Percentiles rank a stretch among this genome's conserved stretches.
These are phyloP conservation scores for Prunus salicina DNA, from an alignment of 306 rosid species.

Conservation along the genomic window DNA sequence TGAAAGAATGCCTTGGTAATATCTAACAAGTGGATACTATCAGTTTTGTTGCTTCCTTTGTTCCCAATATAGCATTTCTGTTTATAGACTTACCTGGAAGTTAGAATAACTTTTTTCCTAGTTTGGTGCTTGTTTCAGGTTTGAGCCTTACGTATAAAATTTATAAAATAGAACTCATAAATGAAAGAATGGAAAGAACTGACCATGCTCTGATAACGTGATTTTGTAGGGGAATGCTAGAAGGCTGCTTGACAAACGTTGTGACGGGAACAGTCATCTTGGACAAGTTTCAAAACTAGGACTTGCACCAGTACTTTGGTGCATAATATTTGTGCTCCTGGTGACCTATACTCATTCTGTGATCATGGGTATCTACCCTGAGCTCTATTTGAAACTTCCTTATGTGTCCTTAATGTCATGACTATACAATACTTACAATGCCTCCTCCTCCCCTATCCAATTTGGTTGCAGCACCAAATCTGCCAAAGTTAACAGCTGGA, in stretches of 20 bases:
- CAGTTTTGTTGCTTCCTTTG: not conserved
- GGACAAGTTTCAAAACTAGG: slow-evolving; percentile 79
- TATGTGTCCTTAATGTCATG: slow-evolving; percentile 7
- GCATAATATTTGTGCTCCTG: slow-evolving; percentile 69
- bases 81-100: not conserved
- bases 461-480: slow-evolving; percentile 53
- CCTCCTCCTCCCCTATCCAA: slow-evolving; percentile 8
- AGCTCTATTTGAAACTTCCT: slow-evolving; percentile 25
- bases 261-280: slow-evolving; percentile 69
- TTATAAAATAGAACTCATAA: not conserved
- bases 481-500: slow-evolving; percentile 78
- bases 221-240: slow-evolving; percentile 83
- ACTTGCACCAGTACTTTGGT: slow-evolving; percentile 92
- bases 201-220: slow-evolving; percentile 1
- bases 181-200: not conserved
- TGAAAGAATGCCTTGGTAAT: not conserved
- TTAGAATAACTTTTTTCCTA: not conserved
- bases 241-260: slow-evolving; percentile 82
- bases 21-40: not conserved
- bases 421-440: slow-evolving; percentile 9
- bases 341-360: slow-evolving; percentile 79
- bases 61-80: not conserved
- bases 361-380: slow-evolving; percentile 65
- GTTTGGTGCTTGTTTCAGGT: not conserved
- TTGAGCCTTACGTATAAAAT: not conserved